A percentile compares a stretch with the other conserved stretches of the same genome.
Evolutionary conservation across 2,329 filamentous ascomycete genomes (phyloP).

Genomic region (Aspergillus alliaceus): DNA sequence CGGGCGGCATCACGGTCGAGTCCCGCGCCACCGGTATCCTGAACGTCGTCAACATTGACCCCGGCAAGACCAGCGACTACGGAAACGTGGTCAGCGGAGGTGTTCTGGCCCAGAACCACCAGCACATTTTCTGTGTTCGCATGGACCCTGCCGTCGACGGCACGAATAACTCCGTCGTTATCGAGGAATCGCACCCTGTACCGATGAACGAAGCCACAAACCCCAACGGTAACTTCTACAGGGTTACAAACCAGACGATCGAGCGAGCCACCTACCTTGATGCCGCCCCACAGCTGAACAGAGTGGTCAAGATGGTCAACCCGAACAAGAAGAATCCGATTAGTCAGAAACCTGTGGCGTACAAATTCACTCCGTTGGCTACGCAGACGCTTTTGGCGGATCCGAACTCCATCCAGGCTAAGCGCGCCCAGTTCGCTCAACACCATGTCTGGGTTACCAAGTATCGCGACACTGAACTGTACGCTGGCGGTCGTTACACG

Average conservation of each 20-base stretch:
- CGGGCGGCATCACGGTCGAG: slow-evolving; percentile 63
- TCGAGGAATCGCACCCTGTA: slow-evolving; percentile 61
- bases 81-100: slow-evolving; percentile 67
- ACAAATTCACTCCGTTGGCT: slow-evolving; percentile 56
- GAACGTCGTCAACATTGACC: slow-evolving; percentile 64
- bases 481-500: slow-evolving; percentile 56
- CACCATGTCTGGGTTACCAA: slow-evolving; percentile 58
- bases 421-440: slow-evolving; percentile 56
- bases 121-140: slow-evolving; percentile 72
- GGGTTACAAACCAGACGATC: slow-evolving; percentile 47
- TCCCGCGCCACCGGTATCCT: slow-evolving; percentile 69
- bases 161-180: slow-evolving; percentile 52
- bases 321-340: slow-evolving; percentile 53
- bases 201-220: slow-evolving; percentile 54
- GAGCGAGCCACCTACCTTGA: slow-evolving; percentile 51
- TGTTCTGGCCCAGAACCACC: slow-evolving; percentile 67
- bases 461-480: slow-evolving; percentile 53
- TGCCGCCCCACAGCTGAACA: slow-evolving; percentile 42
- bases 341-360: slow-evolving; percentile 54
- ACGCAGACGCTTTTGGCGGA: slow-evolving; percentile 61
- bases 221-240: slow-evolving; percentile 55
- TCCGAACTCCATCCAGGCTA: slow-evolving; percentile 51
- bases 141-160: slow-evolving; percentile 62
- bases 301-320: slow-evolving; percentile 61
- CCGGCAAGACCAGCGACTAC: slow-evolving; percentile 60